phyloP scores from a whole-genome alignment of 345 rosid genomes.

The Anastatica hierochuntica region DNA sequence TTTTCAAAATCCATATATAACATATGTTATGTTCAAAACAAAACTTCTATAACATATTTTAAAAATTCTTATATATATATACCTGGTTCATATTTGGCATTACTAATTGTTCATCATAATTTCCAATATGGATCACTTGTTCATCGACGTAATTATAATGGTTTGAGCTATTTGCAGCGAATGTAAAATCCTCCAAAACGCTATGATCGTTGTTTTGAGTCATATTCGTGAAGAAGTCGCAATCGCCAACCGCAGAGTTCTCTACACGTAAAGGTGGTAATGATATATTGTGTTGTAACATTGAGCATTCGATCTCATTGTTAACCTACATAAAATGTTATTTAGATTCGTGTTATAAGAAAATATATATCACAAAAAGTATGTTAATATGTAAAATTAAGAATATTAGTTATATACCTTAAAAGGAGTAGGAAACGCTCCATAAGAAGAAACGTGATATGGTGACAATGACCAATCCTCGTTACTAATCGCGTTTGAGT shows the following conservation, averaged over 20 bases:
- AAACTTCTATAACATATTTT: not conserved
- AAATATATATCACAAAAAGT: too few species aligned
- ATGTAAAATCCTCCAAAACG: constrained; percentile 40
- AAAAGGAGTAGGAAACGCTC: constrained; percentile 14
- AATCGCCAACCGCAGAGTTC: constrained; percentile 33
- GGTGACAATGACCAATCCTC: constrained; percentile 24
- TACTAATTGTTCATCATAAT: constrained; percentile 32
- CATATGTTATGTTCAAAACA: not conserved
- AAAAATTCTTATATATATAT: not conserved
- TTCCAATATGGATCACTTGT: constrained; percentile 36
- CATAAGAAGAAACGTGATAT: constrained; percentile 16
- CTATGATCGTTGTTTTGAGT: constrained; percentile 31
- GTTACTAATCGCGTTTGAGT: constrained; percentile 12
- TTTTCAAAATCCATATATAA: constrained; percentile 6
- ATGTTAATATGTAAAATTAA: not conserved
- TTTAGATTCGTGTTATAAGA: too few species aligned
- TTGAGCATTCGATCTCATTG: constrained; percentile 23
- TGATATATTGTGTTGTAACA: constrained; percentile 25
- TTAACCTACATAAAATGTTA: constrained; percentile 16
- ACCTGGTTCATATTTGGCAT: constrained; percentile 62
- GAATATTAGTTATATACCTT: constrained; percentile 10
- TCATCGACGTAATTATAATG: constrained; percentile 17
- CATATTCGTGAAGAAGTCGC: constrained; percentile 21
- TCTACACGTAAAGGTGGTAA: constrained; percentile 60
- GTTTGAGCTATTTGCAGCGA: constrained; percentile 31